Conservation (phyloP, 2,329 filamentous ascomycete species). For the Chrysosporium queenslandicum region DNA sequence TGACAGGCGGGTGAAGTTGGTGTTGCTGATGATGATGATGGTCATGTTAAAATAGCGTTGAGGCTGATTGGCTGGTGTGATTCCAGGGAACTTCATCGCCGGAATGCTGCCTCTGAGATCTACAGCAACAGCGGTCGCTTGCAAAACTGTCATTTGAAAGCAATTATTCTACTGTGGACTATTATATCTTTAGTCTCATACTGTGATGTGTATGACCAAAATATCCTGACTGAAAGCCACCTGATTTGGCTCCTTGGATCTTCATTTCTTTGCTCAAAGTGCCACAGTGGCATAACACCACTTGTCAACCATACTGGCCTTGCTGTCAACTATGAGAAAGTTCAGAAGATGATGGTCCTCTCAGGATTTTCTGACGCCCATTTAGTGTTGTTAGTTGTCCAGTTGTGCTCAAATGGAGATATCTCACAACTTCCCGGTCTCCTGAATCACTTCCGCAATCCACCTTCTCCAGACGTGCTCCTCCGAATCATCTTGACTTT, state of each 20-base stretch:
- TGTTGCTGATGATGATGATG: slow-evolving; percentile 7
- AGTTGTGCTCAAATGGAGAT: slow-evolving; percentile 47
- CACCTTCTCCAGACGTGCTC: slow-evolving; percentile 42
- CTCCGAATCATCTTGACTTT: slow-evolving; percentile 53
- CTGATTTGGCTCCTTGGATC: not conserved
- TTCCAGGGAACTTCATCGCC: not conserved
- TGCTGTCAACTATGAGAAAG: slow-evolving; percentile 11
- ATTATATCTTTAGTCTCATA: too few species aligned
- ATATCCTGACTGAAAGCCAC: not conserved
- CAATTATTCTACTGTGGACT: not conserved
- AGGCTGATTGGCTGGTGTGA: not conserved
- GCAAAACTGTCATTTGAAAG: not conserved
- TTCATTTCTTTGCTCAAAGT: not conserved
- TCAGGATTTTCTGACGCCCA: slow-evolving; percentile 44
- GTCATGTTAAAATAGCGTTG: not conserved
- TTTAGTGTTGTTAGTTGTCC: slow-evolving; percentile 48
- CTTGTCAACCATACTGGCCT: too few species aligned
- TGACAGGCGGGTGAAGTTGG: slow-evolving; percentile 7
- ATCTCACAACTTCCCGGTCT: slow-evolving; percentile 44
- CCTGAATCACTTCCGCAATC: slow-evolving; percentile 40
- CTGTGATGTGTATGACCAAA: too few species aligned
- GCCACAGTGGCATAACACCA: slow-evolving; percentile 8
- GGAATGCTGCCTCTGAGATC: not conserved
- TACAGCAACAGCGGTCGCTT: not conserved
- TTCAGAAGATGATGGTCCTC: slow-evolving; percentile 30